Percentiles rank a stretch among this genome's conserved stretches.
phyloP scores from a whole-genome alignment of 768 basidiomycete genomes.

The Amanita rimosa region DNA sequence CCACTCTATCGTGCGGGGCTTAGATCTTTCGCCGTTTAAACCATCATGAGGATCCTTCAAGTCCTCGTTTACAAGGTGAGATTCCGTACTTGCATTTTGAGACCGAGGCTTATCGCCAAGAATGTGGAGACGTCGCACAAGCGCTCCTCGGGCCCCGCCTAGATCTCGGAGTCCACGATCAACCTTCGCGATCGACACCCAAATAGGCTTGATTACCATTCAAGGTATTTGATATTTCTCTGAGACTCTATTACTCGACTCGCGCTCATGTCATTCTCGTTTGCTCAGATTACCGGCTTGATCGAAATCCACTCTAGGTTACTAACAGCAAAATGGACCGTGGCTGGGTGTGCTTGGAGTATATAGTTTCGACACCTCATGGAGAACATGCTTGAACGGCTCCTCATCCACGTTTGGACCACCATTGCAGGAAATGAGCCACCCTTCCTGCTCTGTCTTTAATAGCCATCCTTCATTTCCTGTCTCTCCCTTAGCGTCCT shows the following conservation, averaged over 20 bases:
- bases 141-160: not conserved
- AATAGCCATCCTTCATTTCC: slow-evolving; percentile 5
- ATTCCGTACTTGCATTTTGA: too few species aligned
- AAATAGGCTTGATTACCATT: not conserved
- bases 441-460: slow-evolving; percentile 1
- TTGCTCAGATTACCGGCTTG: not conserved
- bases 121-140: not conserved
- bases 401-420: slow-evolving; percentile 6
- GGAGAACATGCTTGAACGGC: slow-evolving; percentile 5
- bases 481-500: not conserved
- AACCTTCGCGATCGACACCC: not conserved
- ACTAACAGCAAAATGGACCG: not conserved
- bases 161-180: not conserved
- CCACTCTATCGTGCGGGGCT: too few species aligned
- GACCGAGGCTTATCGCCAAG: too few species aligned
- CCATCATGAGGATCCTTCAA: not conserved
- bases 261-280: not conserved
- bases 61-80: not conserved
- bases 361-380: slow-evolving; percentile 7
- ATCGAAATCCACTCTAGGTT: too few species aligned
- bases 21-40: not conserved
- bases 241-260: not conserved
- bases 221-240: not conserved
- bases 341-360: slow-evolving; percentile 1
- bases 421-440: slow-evolving; percentile 1